These are phyloP conservation scores for Wickerhamiella sergipiensis DNA, from an alignment of 805 yeast genomes.

Conservation along the genomic window DNA sequence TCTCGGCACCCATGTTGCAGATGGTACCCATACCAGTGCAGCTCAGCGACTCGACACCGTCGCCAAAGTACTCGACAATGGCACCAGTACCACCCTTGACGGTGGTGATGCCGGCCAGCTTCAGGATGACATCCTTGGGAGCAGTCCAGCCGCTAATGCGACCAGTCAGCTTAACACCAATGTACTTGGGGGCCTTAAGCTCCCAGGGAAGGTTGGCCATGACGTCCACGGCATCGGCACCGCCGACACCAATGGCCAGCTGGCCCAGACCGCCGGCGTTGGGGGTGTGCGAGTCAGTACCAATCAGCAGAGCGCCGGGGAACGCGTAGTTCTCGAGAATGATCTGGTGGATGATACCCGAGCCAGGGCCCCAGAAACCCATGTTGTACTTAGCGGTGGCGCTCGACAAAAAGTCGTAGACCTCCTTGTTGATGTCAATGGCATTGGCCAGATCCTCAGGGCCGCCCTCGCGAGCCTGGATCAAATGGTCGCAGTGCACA, in stretches of 20 bases:
- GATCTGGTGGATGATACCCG: constrained; percentile 96
- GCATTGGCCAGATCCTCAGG: constrained; percentile 74
- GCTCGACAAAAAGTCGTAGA: constrained; percentile 76
- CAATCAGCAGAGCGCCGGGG: constrained; percentile 94
- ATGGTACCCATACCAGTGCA: constrained; percentile 99
- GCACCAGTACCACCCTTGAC: constrained; percentile 98
- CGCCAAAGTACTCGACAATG: constrained; percentile 93
- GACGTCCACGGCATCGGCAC: constrained; percentile 98
- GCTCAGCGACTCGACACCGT: constrained; percentile 81
- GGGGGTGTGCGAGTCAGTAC: constrained; percentile 97
- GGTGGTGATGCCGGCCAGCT: constrained; percentile 85
- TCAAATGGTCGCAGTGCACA: constrained; percentile 95
- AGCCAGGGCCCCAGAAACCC: constrained; percentile 98
- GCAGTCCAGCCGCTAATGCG: constrained; percentile 89
- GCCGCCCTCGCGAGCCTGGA: constrained; percentile 91
- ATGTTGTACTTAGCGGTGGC: constrained; percentile 92
- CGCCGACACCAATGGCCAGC: constrained; percentile 97
- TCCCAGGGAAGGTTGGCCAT: constrained; percentile 94
- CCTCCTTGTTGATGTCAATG: constrained; percentile 82
- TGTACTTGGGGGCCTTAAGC: constrained; percentile 88
- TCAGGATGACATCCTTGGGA: constrained; percentile 89
- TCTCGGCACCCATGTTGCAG: constrained; percentile 99
- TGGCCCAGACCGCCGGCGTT: constrained; percentile 98
- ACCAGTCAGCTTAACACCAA: constrained; percentile 93
- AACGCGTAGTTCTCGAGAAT: constrained; percentile 91